Conservation (phyloP, 768 basidiomycete genomes). For the Ramaria rubella region DNA sequence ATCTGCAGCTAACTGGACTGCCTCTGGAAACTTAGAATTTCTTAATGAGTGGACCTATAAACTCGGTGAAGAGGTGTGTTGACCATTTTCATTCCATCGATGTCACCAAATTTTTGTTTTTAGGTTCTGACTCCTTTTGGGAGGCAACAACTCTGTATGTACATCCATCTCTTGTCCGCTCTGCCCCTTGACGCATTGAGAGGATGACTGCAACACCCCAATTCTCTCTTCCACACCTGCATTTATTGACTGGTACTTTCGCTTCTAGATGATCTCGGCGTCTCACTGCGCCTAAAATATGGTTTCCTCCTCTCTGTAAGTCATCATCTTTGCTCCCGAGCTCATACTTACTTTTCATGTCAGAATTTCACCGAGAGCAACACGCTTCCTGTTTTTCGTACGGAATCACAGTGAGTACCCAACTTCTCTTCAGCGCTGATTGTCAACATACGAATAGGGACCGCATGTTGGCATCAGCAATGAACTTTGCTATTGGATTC, state of each 20-base stretch:
- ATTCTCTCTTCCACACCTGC: not conserved
- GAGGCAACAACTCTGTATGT: conserved; percentile 18
- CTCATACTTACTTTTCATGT: not conserved
- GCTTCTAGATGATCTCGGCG: conserved; percentile 30
- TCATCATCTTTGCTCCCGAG: not conserved
- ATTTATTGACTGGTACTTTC: not conserved
- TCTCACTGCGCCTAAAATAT: conserved; percentile 38
- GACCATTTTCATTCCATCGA: not conserved
- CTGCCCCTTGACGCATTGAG: not conserved
- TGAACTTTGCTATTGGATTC: conserved; percentile 48
- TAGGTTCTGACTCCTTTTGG: conserved; percentile 13
- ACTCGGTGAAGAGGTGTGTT: conserved; percentile 74
- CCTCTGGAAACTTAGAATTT: conserved; percentile 60
- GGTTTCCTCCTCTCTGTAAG: conserved; percentile 34
- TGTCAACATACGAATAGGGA: conserved; percentile 24
- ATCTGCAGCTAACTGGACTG: conserved; percentile 56
- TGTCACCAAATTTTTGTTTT: not conserved
- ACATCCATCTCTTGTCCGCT: not conserved
- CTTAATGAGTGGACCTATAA: conserved; percentile 88
- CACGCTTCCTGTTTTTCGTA: conserved; percentile 44
- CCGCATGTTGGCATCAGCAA: conserved; percentile 46
- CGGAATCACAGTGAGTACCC: conserved; percentile 42
- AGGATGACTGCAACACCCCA: not conserved
- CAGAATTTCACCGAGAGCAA: conserved; percentile 34
- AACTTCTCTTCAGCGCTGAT: too few species aligned